Base-by-base conservation (phyloP, 345 rosid species). In the Rhizophora mangle region DNA sequence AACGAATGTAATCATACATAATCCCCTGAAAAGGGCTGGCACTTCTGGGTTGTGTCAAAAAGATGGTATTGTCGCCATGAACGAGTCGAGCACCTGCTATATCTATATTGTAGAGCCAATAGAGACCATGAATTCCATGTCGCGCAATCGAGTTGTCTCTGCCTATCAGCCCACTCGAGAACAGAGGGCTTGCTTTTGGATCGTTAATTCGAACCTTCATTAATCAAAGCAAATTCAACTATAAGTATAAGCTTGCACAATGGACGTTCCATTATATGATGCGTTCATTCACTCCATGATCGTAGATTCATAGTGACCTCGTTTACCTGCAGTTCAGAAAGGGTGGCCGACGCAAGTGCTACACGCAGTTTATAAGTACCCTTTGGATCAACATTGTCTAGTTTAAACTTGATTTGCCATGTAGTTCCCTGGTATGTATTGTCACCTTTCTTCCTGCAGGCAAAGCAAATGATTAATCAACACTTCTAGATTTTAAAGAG, bases 111-210 rank as follows among this genome's bases (percentile, higher is more conserved):
- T 67, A 74, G 1, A 74, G 58, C 77, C 77, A 74, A 6, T 74
- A 74, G 6, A 74, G 72, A 10, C 77, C 77, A 68, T 68, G 72
- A 55, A 74, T 68, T 39, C 77, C 77, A 74, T 74, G 77, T 32
- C 77, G 68, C 31, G 77, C 77, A 4, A 74, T 68, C 6, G 77
- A 68, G 52, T 74, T 74, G 24, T 74, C 77, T 55, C 53, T 74
- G 36, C 77, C 77, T 51, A 74, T 74, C 58, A 74, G 4, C 26
- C 77, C 72, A 6, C 68, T 74, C 11, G 72, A 19, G 22, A 74
- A 74, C 59, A 74, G 6, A 20, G 68, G 68, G 13, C 47, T 67
- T 5, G 63, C 52, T 39, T 68, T 74, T 55, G 64, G 77, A 39
- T 74, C 68, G 29, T 74, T 74, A 0, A 74, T 11, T 26, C 77